These are phyloP conservation scores for Plectosphaerella cucumerina DNA, from an alignment of 2,329 filamentous ascomycete genomes.

Conservation along the genomic window DNA sequence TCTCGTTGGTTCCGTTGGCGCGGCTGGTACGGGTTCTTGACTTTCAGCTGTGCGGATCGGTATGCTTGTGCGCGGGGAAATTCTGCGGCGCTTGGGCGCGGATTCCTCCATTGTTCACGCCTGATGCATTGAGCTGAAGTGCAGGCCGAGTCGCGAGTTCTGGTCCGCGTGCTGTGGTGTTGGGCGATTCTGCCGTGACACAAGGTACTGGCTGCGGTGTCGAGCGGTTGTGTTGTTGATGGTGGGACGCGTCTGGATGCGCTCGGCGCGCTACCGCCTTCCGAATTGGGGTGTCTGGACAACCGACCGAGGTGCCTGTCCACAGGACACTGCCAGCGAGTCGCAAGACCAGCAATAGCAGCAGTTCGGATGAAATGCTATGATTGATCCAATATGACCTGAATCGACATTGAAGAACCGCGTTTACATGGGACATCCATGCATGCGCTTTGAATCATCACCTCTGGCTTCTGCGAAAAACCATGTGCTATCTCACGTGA, in stretches of 20 bases:
- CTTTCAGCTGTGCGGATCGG: slow-evolving; percentile 12
- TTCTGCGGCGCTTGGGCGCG: slow-evolving; percentile 61
- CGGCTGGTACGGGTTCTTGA: slow-evolving; percentile 32
- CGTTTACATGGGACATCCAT: too few relatives aligned
- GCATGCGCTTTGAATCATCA: not conserved
- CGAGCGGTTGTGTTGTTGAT: not conserved
- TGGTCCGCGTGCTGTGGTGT: too few relatives aligned
- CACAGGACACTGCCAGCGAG: not conserved
- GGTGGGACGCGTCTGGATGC: not conserved
- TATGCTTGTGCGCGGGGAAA: slow-evolving; percentile 46
- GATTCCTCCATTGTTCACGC: slow-evolving; percentile 44
- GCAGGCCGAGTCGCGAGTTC: too few relatives aligned
- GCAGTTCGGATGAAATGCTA: not conserved
- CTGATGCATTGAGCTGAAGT: not conserved
- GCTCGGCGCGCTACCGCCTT: not conserved
- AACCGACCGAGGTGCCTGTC: not conserved
- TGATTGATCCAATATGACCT: too few relatives aligned
- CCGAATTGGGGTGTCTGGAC: not conserved
- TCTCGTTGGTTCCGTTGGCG: slow-evolving; percentile 15
- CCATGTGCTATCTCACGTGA: not conserved
- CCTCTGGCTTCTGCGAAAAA: not conserved
- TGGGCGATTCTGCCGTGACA: not conserved
- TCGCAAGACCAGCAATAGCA: not conserved
- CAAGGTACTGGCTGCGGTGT: too few relatives aligned
- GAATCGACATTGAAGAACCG: too few relatives aligned